Evolutionary conservation across 192 early-diverging fungal species (phyloP), one percentile per base, ranked within the genome.

Genomic region (Funneliformis mosseae): DNA sequence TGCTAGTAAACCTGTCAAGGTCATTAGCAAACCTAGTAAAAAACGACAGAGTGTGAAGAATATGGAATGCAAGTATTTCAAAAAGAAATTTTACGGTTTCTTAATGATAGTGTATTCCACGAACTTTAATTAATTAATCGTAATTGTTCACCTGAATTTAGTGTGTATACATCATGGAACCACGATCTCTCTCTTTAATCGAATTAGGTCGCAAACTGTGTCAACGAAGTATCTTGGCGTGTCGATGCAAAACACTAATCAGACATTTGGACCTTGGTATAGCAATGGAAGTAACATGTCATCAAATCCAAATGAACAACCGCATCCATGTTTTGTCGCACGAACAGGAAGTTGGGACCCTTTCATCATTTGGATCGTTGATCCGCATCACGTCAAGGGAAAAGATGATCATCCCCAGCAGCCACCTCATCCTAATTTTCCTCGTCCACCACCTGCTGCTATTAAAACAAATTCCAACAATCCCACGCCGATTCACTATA

Each of bases 11-110:
- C 92, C 93, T 8, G 93, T 98, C 81, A 95, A 94, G 73, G 94
- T 97, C 23, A 96, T 98, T 72, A 95, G 93, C 79, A 98, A 98
- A 85, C 96, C 97, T 3, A 92, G 91, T 61, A 96, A 96, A 86
- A 96, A 96, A 87, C 89, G 93, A 61, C 94, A 96, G 75, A 95
- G 92, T 64, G 89, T 91, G 21, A 95, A 96, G 81, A 94, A 94
- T 83, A 91, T 93, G 84, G 91, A 94, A 77, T 84, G 87, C 88
- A 85, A 86, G 82, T 83, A 9, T 7, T 27, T 11, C 4, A 55
- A 48, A 12, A 12, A 10, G 1, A 11, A 33, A 33, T 50, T 39
- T 67, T 50, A 48, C 60, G 64, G 55, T 23, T 23, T 72, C 43
- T 16, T 48, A 25, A 45, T 72, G 23, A 11, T 59, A 21, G 55